Conservation (phyloP, 768 basidiomycete genomes). For the Ephemerocybe angulata region DNA sequence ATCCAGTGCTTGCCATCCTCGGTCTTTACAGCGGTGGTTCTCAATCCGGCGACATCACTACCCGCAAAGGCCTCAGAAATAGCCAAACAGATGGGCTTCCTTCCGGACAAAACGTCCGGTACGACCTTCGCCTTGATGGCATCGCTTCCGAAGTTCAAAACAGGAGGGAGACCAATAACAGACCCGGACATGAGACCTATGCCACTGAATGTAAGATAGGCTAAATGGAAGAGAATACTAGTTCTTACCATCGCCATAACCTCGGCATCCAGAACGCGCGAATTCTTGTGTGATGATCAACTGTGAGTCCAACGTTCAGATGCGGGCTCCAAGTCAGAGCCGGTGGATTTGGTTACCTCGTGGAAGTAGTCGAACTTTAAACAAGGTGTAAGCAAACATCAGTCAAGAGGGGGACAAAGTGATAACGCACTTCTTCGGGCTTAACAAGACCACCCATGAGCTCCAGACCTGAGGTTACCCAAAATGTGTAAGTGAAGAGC, state of each 20-base stretch:
- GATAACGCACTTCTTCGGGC: conserved; percentile 60
- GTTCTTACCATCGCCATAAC: conserved; percentile 70
- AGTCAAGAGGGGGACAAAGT: background rate
- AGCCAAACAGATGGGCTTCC: conserved; percentile 80
- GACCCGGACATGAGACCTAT: conserved; percentile 63
- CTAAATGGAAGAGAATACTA: background rate
- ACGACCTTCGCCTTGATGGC: conserved; percentile 53
- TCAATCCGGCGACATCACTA: conserved; percentile 73
- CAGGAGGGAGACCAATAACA: conserved; percentile 81
- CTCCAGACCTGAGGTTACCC: conserved; percentile 43
- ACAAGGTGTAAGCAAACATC: background rate
- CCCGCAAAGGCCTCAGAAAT: conserved; percentile 89
- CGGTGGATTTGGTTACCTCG: conserved; percentile 37
- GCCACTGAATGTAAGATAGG: background rate
- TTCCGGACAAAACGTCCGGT: conserved; percentile 63
- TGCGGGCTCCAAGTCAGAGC: background rate
- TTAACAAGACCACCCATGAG: conserved; percentile 78
- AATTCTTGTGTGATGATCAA: conserved; percentile 80
- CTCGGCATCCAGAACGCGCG: conserved; percentile 61
- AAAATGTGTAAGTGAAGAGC: background rate
- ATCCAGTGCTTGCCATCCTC: conserved; percentile 80
- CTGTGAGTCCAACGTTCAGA: conserved; percentile 26
- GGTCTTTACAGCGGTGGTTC: conserved; percentile 70
- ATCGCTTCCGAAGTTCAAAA: conserved; percentile 75
- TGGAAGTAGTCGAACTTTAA: conserved; percentile 87